Base-by-base conservation (phyloP, 129 eudicot genomes). In the Flaveria brownii region DNA sequence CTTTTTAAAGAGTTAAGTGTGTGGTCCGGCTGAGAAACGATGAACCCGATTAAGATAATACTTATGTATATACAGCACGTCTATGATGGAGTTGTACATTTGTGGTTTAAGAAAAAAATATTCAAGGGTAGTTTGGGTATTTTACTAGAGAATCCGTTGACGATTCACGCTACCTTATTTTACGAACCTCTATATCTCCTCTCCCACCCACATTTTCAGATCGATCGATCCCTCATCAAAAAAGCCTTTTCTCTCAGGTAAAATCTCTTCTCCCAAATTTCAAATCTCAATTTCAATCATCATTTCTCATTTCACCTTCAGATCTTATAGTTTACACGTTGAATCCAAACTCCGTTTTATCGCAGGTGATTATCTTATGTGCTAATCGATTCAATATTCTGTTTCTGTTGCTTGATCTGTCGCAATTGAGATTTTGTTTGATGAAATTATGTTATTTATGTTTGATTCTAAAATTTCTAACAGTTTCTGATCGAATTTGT, bases 121-220 rank as follows among this genome's bases (percentile, higher is more conserved):
- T 30, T 30, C 9, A 17, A 57, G 57, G 76, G 60, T 17, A 25
- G 59, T 78, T 69, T 78, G 50, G 73, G 61, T 18, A 57, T 39
- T 78, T 70, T 1, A 33, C 17, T 0, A 28, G 13, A 25, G 68
- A 65, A 11, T 66, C 55, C 50, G 79, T 75, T 75, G 79, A 75
- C 79, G 72, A 57, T 61, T 78, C 47, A 55, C 69, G 70, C 70
- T 59, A 51, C 82, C 77, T 70, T 78, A 78, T 78, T 78, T 69
- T 78, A 78, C 63, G 76, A 78, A 49, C 63, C 63, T 70, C 66
- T 57, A 60, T 71, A 42, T 78, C 82, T 70, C 70, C 52, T 51
- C 80, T 76, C 43, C 65, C 66, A 30, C 73, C 61, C 71, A 56
- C 82, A 45, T 52, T 70, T 69, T 16, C 45, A 76, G 80, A 76